Evolutionary conservation across 1,139 yeast species (phyloP), one percentile per base, ranked within the genome.

Genomic region (Sugiyamaella japonica): DNA sequence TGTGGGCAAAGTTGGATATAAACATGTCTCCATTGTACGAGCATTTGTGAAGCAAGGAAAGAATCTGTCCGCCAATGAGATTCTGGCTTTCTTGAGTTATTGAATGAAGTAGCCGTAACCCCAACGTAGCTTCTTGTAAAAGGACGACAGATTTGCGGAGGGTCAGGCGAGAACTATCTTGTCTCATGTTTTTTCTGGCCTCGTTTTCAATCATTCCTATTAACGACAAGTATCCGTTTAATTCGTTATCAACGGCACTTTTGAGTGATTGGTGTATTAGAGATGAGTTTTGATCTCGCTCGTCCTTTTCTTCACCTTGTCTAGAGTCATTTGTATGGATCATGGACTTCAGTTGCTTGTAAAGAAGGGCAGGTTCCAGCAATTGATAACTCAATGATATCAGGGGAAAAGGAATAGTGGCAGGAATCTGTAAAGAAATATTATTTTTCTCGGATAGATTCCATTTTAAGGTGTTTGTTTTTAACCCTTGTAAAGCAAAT

Each of bases 301-400:
- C 29, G 12, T 5, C 25, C 43, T 8, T 23, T 40, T 7, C 43
- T 23, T 23, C 28, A 20, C 23, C 25, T 16, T 71, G 67, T 12
- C 44, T 40, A 17, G 47, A 7, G 13, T 59, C 67, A 68, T 54
- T 70, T 58, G 16, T 58, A 31, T 56, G 77, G n/a, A 76, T 64
- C 32, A 68, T 68, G 1, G 59, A 53, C 10, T 69, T 68, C 40
- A 88, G 68, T 53, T 73, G 70, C 55, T 77, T 78, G 70, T 81
- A 88, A 7, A 89, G 72, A 43, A 91, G 70, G 0, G 90, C 95
- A 1, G 89, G 85, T 67, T 91, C 97, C 46, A 86, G 73, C 1
- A 88, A 71, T 49, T 76, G 72, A 54, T 79, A 81, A 36, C 89
- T 68, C 25, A 85, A 63, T 0, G 84, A 83, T 40, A 86, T 76